Conservation (phyloP, 345 rosid species). For the Erysimum cheiranthoides region DNA sequence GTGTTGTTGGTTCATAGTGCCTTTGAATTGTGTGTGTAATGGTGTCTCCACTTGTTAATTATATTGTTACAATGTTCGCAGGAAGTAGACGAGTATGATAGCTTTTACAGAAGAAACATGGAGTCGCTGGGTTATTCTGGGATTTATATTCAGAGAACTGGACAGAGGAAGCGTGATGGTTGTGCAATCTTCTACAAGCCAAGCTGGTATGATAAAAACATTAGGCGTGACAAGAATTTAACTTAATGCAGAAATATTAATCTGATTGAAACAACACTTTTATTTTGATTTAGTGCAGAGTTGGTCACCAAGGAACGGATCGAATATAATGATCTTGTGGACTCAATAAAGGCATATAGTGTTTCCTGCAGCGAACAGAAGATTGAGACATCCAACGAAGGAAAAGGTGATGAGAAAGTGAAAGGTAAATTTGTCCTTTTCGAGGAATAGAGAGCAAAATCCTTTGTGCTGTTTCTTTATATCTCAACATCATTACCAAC, state of each 20-base stretch:
- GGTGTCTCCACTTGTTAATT: constrained; percentile 17
- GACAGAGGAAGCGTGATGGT: constrained; percentile 84
- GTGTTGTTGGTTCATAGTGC: not conserved
- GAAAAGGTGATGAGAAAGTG: constrained; percentile 47
- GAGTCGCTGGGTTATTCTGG: constrained; percentile 72
- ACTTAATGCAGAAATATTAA: constrained; percentile 13
- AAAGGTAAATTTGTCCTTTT: constrained; percentile 49
- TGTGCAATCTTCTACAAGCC: constrained; percentile 86
- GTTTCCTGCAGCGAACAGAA: constrained; percentile 44
- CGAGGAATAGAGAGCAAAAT: not conserved
- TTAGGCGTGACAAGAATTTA: constrained; percentile 4
- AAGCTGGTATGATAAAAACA: constrained; percentile 55
- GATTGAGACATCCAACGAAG: constrained; percentile 40
- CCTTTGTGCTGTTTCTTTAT: constrained; percentile 30
- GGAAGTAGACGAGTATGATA: constrained; percentile 90
- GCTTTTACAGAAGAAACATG: constrained; percentile 72
- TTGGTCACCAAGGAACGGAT: constrained; percentile 72
- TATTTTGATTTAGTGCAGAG: constrained; percentile 70
- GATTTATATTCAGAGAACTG: constrained; percentile 79
- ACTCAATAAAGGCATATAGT: constrained; percentile 49
- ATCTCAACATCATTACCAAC: constrained; percentile 37
- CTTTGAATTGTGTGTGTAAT: constrained; percentile 7
- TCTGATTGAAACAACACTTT: constrained; percentile 25
- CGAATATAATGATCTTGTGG: constrained; percentile 91
- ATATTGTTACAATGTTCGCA: constrained; percentile 47